Conservation (phyloP, 805 yeast species). For the Candida ascalaphidarum region DNA sequence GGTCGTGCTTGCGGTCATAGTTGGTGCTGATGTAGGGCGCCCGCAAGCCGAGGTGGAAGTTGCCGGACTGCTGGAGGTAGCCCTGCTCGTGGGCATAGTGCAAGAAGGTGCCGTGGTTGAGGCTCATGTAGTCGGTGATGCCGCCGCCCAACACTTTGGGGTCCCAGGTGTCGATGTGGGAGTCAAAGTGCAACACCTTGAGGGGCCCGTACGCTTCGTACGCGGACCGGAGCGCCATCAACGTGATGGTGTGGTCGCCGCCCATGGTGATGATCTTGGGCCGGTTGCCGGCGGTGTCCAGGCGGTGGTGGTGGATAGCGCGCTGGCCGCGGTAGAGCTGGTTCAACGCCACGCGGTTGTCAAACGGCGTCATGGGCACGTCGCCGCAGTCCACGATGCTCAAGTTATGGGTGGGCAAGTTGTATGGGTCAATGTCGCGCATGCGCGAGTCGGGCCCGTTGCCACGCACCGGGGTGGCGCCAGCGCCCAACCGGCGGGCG, state of each 20-base stretch:
- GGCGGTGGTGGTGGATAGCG: conserved; percentile 33
- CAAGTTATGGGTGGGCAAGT: conserved; percentile 24
- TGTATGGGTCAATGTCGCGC: conserved; percentile 44
- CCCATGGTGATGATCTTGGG: conserved; percentile 47
- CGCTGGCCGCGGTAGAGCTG: conserved; percentile 53
- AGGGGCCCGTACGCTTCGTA: conserved; percentile 39
- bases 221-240: conserved; percentile 43
- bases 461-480: conserved; percentile 22
- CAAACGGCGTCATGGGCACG: conserved; percentile 61
- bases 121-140: conserved; percentile 44
- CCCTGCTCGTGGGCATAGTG: conserved; percentile 68
- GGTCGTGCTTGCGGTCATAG: conserved; percentile 36
- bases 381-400: conserved; percentile 55
- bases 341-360: conserved; percentile 52
- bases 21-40: conserved; percentile 47
- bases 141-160: conserved; percentile 60
- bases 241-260: conserved; percentile 53
- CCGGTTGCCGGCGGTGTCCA: conserved; percentile 7
- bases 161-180: conserved; percentile 66
- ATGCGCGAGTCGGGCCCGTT: conserved; percentile 23
- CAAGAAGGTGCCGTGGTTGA: conserved; percentile 63
- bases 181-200: conserved; percentile 55
- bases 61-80: conserved; percentile 37
- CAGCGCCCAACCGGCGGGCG: conserved; percentile 37
- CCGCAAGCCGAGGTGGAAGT: conserved; percentile 56